Evolutionary conservation across 768 basidiomycete genomes (phyloP).

Genomic region (Psilocybe sp.): DNA sequence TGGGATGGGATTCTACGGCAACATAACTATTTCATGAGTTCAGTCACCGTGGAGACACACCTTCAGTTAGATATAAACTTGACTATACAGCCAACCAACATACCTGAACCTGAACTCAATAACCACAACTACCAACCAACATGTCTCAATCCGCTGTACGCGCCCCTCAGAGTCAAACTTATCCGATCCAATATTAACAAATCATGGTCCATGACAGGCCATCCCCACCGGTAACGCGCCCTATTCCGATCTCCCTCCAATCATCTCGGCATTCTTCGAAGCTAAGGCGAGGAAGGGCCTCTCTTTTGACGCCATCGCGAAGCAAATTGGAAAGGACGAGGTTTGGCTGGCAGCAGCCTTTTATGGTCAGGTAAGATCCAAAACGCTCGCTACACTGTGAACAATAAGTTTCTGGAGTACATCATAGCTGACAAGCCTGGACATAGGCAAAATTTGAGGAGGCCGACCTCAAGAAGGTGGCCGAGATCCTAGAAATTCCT

Average conservation of each 20-base stretch:
- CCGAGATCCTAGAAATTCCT: constrained; percentile 46
- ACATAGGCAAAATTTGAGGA: constrained; percentile 62
- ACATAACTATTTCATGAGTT: no score
- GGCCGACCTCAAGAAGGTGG: constrained; percentile 57
- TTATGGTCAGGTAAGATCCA: constrained; percentile 62
- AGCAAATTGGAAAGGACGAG: constrained; percentile 68
- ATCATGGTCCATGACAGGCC: constrained; percentile 24
- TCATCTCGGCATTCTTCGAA: constrained; percentile 50
- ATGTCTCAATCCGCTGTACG: constrained; percentile 13
- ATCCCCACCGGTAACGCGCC: constrained; percentile 41
- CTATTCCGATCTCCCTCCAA: constrained; percentile 50
- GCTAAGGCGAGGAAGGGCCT: constrained; percentile 71
- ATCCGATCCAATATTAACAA: not conserved
- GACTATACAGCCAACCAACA: no score
- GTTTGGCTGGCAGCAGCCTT: constrained; percentile 82
- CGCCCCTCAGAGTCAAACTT: not conserved
- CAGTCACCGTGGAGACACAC: no score
- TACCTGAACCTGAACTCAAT: no score
- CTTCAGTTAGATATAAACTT: no score
- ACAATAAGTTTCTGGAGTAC: not conserved
- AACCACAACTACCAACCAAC: not conserved
- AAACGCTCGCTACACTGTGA: constrained; percentile 2
- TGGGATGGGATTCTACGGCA: no score
- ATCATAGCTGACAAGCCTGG: not conserved
- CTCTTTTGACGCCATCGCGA: constrained; percentile 68